Evolutionary conservation across 257 asterid genomes (phyloP).

Genomic region (Jacaranda copaia): DNA sequence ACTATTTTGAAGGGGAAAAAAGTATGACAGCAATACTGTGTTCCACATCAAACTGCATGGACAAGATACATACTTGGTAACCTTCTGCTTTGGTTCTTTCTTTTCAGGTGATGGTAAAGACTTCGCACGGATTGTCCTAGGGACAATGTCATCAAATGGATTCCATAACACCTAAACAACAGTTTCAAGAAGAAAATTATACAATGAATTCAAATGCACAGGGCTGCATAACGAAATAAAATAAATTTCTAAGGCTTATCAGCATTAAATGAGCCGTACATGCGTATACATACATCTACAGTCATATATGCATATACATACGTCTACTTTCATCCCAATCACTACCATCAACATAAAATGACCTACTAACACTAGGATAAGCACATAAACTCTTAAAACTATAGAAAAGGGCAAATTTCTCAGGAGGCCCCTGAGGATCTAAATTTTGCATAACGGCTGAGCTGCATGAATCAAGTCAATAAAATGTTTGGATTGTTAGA

Average conservation of each 20-base stretch:
- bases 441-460: not conserved
- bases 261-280: not conserved
- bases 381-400: not conserved
- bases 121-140: conserved; percentile 56
- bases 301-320: not conserved
- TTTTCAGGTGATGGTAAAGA: conserved; percentile 59
- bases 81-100: conserved; percentile 66
- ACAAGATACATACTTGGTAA: conserved; percentile 65
- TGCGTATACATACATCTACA: not conserved
- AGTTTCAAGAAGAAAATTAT: conserved; percentile 27
- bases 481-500: not conserved
- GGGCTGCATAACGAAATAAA: not conserved
- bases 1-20: not conserved
- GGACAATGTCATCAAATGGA: conserved; percentile 95
- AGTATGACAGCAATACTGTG: conserved; percentile 21
- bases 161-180: conserved; percentile 83
- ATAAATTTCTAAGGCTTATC: not conserved
- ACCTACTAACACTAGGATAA: conserved; percentile 7
- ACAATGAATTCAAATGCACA: conserved; percentile 32
- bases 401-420: conserved; percentile 6
- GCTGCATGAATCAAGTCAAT: conserved; percentile 6
- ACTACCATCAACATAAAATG: not conserved
- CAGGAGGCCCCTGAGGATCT: not conserved
- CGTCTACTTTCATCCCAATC: not conserved
- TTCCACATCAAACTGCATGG: conserved; percentile 29